Base-by-base conservation (phyloP, 208 protist genomes). In the Acanthamoeba quina region DNA sequence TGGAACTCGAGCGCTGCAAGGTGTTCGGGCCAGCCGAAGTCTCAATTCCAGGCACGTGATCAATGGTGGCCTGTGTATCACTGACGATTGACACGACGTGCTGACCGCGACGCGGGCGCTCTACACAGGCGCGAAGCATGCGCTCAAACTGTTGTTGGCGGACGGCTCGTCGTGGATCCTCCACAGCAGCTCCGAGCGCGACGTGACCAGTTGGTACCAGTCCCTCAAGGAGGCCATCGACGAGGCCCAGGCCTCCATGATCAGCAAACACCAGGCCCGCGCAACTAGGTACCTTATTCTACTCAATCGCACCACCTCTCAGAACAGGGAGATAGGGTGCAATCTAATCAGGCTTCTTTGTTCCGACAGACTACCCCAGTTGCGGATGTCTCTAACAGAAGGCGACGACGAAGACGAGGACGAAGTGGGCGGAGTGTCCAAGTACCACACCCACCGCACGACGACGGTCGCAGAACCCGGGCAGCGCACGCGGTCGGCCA, bases 201-300 rank as follows among this genome's bases (percentile, higher is more conserved):
- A 76, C 10, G 68, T 76, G 19, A 44, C 68, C 13, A 76, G 68
- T 21, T 76, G 68, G 68, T 76, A 76, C 19, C 68, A 76, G 29
- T 76, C 68, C 6, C 68, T 76, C 6, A 76, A 76, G n/a, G 68
- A 76, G 5, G 68, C 68, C n/a, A 76, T 76, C 29, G 68, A 76
- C n/a, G 68, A 76, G 68, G 68, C 68, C n/a, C 68, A 76, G 21
- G 68, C 68, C 13, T 26, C 68, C 31, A 47, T 17, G 19, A 76
- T 41, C 1, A 76, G 68, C 29, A 29, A n/a, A 5, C 68, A 76
- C n/a, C 31, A 76, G 37, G 37, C n/a, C 10, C 37, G 58, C 13
- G 58, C 58, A 1, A 64, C 37, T 31, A 76, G 37, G 68, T 76
- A 41, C 9, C 4, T 10, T 0, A 0, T 5, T 2, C 64, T 70